Percentiles rank a stretch among this genome's conserved stretches.
phyloP scores from a whole-genome alignment of 176 grass and related monocot species.

The Melocanna baccifera region DNA sequence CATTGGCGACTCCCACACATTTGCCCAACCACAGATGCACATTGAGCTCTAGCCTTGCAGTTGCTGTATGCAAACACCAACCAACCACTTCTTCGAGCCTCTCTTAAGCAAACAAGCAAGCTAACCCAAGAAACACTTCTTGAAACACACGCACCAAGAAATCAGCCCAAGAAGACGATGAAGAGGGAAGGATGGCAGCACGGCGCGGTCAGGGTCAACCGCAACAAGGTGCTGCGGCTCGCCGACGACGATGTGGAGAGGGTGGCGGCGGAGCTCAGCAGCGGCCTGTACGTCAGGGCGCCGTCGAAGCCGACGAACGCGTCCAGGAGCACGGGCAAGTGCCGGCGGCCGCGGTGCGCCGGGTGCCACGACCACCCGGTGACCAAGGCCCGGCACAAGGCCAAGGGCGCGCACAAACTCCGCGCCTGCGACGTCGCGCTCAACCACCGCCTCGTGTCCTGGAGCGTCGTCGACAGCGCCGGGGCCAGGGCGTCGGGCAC shows the following conservation, averaged over 20 bases:
- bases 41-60: not conserved
- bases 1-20: slow-evolving; percentile 43
- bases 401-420: slow-evolving; percentile 76
- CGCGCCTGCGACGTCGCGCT: slow-evolving; percentile 66
- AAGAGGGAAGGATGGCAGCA: slow-evolving; percentile 89
- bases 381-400: slow-evolving; percentile 64
- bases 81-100: slow-evolving; percentile 10
- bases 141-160: not conserved
- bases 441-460: slow-evolving; percentile 76
- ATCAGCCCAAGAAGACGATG: slow-evolving; percentile 28
- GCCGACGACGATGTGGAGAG: not conserved
- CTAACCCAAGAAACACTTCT: not conserved
- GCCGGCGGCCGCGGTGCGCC: slow-evolving; percentile 49
- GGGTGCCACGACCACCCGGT: slow-evolving; percentile 64
- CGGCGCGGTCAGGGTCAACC: slow-evolving; percentile 42
- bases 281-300: not conserved
- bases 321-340: slow-evolving; percentile 52
- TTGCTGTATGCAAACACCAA: slow-evolving; percentile 22
- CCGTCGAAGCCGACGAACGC: slow-evolving; percentile 46
- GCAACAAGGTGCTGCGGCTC: slow-evolving; percentile 34
- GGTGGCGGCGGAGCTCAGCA: not conserved
- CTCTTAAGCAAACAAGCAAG: slow-evolving; percentile 18
- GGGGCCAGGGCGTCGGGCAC: not conserved
- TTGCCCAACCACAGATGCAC: slow-evolving; percentile 36
- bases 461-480: slow-evolving; percentile 49